Percentiles rank a stretch among this genome's conserved stretches.
phyloP scores from a whole-genome alignment of 2,329 filamentous ascomycete species.

The Pseudogymnoascus sp. region DNA sequence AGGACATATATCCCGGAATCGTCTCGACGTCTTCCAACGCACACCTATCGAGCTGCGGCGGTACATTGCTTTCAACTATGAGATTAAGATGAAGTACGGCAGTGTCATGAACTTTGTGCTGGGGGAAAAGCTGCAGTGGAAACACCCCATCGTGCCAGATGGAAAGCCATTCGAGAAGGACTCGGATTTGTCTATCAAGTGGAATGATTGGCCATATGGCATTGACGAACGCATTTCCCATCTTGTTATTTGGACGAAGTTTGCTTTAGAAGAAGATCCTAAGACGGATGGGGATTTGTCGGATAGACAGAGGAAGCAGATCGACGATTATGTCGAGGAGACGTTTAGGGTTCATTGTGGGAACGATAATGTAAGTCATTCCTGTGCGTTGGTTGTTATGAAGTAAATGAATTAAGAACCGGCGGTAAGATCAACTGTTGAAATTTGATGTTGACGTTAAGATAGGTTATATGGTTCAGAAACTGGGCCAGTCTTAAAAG shows the following conservation, averaged over 20 bases:
- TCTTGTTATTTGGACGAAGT: constrained; percentile 90
- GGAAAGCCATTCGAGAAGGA: constrained; percentile 25
- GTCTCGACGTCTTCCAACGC: constrained; percentile 69
- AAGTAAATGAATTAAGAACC: constrained; percentile 24
- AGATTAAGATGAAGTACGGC: constrained; percentile 60
- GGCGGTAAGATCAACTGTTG: constrained; percentile 25
- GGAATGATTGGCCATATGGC: constrained; percentile 94
- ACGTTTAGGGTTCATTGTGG: constrained; percentile 54
- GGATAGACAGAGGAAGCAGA: constrained; percentile 50
- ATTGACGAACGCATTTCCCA: constrained; percentile 72
- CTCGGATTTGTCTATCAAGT: constrained; percentile 63
- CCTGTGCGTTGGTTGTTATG: not conserved
- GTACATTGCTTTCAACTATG: constrained; percentile 64
- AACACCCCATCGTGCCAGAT: constrained; percentile 36
- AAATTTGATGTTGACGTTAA: constrained; percentile 19
- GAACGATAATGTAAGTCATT: constrained; percentile 43
- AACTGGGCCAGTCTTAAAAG: constrained; percentile 85
- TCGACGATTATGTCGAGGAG: constrained; percentile 62
- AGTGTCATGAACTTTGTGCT: constrained; percentile 74
- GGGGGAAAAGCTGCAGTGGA: constrained; percentile 63
- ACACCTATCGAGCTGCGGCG: constrained; percentile 69
- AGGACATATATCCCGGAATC: constrained; percentile 55
- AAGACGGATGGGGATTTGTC: constrained; percentile 56
- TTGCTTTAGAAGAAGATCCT: constrained; percentile 63
- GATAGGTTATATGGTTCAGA: constrained; percentile 69